A percentile compares a stretch with the other conserved stretches of the same genome.
Conservation (phyloP, 108 stramenopile species). For the Asterionellopsis glacialis region DNA sequence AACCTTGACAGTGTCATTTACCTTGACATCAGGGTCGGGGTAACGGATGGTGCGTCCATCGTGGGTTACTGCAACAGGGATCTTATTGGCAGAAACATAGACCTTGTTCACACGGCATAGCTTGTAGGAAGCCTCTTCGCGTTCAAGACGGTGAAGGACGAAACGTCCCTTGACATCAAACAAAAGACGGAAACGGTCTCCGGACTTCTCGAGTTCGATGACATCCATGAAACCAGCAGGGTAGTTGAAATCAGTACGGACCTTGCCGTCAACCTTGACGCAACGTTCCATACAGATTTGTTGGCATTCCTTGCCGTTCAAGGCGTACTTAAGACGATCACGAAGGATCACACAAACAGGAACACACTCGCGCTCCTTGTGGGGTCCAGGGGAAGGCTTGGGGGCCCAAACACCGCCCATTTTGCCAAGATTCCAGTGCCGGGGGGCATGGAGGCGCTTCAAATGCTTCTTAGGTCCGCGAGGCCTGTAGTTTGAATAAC, state of each 20-base stretch:
- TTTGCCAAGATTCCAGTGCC: constrained; percentile 99
- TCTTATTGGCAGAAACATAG: constrained; percentile 87
- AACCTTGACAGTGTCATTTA: constrained; percentile 98
- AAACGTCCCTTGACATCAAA: constrained; percentile 99
- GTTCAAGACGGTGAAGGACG: constrained; percentile 89
- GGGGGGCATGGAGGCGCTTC: constrained; percentile 99
- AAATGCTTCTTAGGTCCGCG: constrained; percentile 99
- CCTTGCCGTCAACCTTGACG: constrained; percentile 98
- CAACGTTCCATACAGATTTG: constrained; percentile 99
- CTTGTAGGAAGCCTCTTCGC: constrained; percentile 95
- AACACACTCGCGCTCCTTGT: constrained; percentile 97
- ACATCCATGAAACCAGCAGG: constrained; percentile 99
- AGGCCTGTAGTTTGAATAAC: constrained; percentile 43
- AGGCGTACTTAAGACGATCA: constrained; percentile 99
- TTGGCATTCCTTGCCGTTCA: constrained; percentile 95
- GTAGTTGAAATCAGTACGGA: constrained; percentile 98
- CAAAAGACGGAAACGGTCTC: constrained; percentile 95
- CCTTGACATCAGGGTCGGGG: constrained; percentile 97
- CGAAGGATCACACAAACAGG: constrained; percentile 95
- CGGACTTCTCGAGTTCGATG: constrained; percentile 91
- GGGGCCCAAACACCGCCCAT: constrained; percentile 98
- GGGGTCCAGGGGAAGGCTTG: constrained; percentile 93
- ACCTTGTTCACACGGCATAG: constrained; percentile 97
- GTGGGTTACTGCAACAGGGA: constrained; percentile 98
- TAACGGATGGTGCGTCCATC: constrained; percentile 99